Conservation (phyloP, 163 green algal species). For the Scenedesmus sp. region DNA sequence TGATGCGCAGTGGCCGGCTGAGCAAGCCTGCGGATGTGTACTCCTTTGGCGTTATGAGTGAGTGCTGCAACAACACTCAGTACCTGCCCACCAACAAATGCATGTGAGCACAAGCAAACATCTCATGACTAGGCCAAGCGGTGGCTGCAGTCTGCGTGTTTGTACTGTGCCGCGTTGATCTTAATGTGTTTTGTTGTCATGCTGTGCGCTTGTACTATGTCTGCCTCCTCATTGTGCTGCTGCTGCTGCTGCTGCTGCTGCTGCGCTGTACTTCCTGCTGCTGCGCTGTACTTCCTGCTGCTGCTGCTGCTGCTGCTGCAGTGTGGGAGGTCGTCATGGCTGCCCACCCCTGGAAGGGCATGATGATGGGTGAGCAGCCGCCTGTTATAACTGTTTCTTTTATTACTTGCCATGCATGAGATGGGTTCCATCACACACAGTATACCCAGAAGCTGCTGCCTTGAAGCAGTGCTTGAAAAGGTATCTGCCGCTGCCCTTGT, state of each 20-base stretch:
- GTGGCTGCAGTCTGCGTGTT: too few relatives aligned
- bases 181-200: too few relatives aligned
- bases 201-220: too few relatives aligned
- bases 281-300: background rate
- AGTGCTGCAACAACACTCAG: background rate
- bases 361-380: slow-evolving; percentile 37
- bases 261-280: background rate
- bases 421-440: background rate
- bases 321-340: slow-evolving; percentile 50
- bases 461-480: background rate
- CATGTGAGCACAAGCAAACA: too few relatives aligned
- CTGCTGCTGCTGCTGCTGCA: slow-evolving; percentile 15
- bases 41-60: slow-evolving; percentile 49
- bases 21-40: slow-evolving; percentile 42
- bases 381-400: background rate
- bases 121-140: too few relatives aligned
- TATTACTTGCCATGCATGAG: background rate
- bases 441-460: background rate
- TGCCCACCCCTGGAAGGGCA: slow-evolving; percentile 38
- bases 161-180: too few relatives aligned
- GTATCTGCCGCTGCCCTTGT: background rate
- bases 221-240: background rate
- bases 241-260: background rate
- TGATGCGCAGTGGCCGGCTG: slow-evolving; percentile 45
- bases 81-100: background rate